Evolutionary conservation across 352 stramenopile genomes (phyloP), one percentile per base, ranked within the genome.

Genomic region (Globisporangium spinosum): DNA sequence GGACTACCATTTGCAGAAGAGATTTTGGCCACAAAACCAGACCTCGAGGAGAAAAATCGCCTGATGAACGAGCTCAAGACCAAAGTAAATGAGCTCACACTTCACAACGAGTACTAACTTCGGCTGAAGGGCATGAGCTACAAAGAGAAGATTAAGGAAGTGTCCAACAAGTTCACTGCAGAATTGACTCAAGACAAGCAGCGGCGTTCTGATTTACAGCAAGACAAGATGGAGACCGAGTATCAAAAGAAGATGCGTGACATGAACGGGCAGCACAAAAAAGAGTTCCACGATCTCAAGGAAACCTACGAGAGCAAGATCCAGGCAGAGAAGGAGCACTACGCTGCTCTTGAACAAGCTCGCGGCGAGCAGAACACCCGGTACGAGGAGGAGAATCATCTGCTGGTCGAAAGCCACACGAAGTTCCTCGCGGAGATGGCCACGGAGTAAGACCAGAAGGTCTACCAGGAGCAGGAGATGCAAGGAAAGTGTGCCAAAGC

Each of bases 71-170:
- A 98, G 51, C 83, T 98, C 43, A 97, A 97, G 66, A 96, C 82
- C 27, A 98, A 98, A 76, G 91, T 98, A 3, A 94, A 98, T 23
- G 94, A 98, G 57, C 77, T 98, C 23, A 95, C 84, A 15, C 76
- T 98, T 9, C 91, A 98, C 68, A 98, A 98, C 69, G 95, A 98
- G 56, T 98, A 98, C 65, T 92, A 98, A 59, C 73, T 98, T 38
- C 84, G 95, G 2, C 72, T 98, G 34, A 98, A 98, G 63, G 94
- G 98, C 68, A 97, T 98, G 79, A 97, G 97, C 72, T 98, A 98
- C 77, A 92, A 89, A 59, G 95, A 98, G 68, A 98, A 98, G 65
- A 97, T 98, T 58, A 98, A 98, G 71, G 95, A 98, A 67, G 82
- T 97, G 2, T 97, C 89, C 0, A 90, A 98, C 70, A 97, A 97